Conservation (phyloP, 768 basidiomycete species). For the Leucocoprinus leucothites region DNA sequence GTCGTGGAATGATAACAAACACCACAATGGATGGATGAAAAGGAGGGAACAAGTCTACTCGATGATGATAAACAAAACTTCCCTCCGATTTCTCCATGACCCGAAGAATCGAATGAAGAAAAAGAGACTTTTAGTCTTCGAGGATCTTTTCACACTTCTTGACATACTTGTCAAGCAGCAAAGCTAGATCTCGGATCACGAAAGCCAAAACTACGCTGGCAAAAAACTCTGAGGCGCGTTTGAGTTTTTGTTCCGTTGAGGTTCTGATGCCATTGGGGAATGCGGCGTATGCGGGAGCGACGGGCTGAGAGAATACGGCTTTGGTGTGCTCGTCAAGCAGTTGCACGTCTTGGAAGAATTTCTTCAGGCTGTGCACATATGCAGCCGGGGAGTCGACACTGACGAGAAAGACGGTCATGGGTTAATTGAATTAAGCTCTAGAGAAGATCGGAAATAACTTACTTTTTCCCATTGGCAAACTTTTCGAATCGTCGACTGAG, state of each 20-base stretch:
- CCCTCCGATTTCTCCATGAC: too few species aligned
- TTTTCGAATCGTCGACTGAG: conserved; percentile 76
- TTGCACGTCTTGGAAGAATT: conserved; percentile 71
- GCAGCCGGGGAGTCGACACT: conserved; percentile 87
- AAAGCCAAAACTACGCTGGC: conserved; percentile 86
- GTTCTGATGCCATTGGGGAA: conserved; percentile 62
- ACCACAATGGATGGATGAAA: too few species aligned
- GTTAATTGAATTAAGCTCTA: background rate
- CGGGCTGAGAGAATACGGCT: conserved; percentile 61
- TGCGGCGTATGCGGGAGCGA: conserved; percentile 70
- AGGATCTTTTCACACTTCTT: conserved; percentile 94
- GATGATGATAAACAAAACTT: too few species aligned
- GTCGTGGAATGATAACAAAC: too few species aligned
- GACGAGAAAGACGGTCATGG: conserved; percentile 16
- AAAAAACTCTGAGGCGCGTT: conserved; percentile 88
- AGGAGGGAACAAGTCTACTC: too few species aligned
- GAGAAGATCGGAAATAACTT: conserved; percentile 21
- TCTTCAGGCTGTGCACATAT: conserved; percentile 75
- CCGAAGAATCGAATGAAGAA: too few species aligned
- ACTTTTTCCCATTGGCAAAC: conserved; percentile 90
- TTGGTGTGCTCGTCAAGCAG: conserved; percentile 86
- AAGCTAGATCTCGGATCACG: conserved; percentile 83
- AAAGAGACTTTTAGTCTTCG: conserved; percentile 79
- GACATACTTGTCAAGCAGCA: conserved; percentile 87
- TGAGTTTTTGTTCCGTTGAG: conserved; percentile 70